Evolutionary conservation across 169 alveolate species (phyloP).

Genomic region (Cryptosporidium viatorum): DNA sequence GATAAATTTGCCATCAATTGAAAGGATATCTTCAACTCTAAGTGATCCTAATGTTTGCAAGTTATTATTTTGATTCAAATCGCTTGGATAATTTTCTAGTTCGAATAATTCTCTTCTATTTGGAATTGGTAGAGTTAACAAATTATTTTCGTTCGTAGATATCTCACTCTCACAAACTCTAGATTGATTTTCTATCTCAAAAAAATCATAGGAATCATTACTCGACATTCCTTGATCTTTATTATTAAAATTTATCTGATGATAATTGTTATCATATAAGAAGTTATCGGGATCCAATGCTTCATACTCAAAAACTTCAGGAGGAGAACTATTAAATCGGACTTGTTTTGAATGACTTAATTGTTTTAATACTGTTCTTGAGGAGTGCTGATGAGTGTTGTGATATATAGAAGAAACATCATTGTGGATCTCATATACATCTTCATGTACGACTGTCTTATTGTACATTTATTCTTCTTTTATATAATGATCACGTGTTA

Average conservation of each 20-base stretch:
- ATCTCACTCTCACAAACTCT: background rate
- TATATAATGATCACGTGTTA: background rate
- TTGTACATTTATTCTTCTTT: background rate
- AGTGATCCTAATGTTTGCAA: background rate
- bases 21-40: slow-evolving; percentile 6
- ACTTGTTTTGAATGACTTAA: background rate
- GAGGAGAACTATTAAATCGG: slow-evolving; percentile 26
- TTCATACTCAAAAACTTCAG: slow-evolving; percentile 38
- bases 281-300: background rate
- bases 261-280: background rate
- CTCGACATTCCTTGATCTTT: background rate
- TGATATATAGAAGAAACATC: background rate
- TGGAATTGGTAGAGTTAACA: slow-evolving; percentile 15
- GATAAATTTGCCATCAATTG: slow-evolving; percentile 47
- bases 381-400: slow-evolving; percentile 2
- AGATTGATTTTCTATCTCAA: background rate
- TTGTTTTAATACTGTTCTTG: background rate
- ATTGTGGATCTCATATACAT: background rate
- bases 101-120: slow-evolving; percentile 17
- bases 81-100: background rate
- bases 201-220: background rate
- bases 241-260: background rate
- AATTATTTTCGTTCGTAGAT: background rate
- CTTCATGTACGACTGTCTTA: background rate
- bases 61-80: background rate